A percentile compares a stretch with the other conserved stretches of the same genome.
Evolutionary conservation across 2,329 filamentous ascomycete species (phyloP).

Genomic region (Aspergillus alliaceus): DNA sequence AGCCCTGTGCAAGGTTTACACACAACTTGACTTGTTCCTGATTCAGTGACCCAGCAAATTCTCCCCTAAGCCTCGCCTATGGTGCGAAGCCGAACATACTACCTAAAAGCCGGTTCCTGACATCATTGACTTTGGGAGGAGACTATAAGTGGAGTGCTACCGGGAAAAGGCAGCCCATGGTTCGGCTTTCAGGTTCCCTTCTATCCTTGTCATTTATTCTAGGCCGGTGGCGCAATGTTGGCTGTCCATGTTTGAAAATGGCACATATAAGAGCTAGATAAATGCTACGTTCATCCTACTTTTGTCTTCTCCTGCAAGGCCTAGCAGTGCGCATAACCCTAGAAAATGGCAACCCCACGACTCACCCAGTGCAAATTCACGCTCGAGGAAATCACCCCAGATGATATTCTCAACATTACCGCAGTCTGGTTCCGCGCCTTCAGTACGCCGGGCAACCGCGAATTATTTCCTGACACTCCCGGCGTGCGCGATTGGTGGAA

Average conservation of each 20-base stretch:
- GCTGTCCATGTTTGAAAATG: too few relatives aligned
- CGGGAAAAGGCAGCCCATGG: background rate
- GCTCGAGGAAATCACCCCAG: background rate
- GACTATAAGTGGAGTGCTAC: background rate
- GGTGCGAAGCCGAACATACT: too few relatives aligned
- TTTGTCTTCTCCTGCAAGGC: too few relatives aligned
- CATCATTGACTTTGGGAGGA: background rate
- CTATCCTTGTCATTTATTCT: background rate
- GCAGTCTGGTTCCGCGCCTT: background rate
- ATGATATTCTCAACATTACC: background rate
- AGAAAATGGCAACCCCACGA: background rate
- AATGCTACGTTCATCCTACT: too few relatives aligned
- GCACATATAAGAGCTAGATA: background rate
- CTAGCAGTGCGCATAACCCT: too few relatives aligned
- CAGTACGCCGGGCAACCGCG: background rate
- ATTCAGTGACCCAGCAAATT: too few relatives aligned
- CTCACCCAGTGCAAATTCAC: background rate
- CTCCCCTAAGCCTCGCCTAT: too few relatives aligned
- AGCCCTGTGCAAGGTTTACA: too few relatives aligned
- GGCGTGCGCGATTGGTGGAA: background rate
- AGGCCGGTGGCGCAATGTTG: too few relatives aligned
- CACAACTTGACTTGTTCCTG: too few relatives aligned
- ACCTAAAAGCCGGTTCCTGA: background rate
- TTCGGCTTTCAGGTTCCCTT: background rate
- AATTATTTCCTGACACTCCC: background rate